Conservation (phyloP, 2,329 filamentous ascomycete species). For the Chrysosporium queenslandicum region DNA sequence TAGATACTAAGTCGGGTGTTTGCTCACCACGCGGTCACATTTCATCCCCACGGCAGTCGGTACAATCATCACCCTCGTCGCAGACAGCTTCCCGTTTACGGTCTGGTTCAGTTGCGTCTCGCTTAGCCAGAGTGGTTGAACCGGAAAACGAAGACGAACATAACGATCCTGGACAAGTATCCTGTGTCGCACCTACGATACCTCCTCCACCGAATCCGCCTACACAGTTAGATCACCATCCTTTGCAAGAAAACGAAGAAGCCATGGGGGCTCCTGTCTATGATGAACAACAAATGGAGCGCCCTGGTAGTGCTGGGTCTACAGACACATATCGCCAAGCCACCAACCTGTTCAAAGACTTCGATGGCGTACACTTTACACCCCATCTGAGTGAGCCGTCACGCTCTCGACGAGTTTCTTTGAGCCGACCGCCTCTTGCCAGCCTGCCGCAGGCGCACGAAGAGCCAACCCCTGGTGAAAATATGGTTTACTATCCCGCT, state of each 20-base stretch:
- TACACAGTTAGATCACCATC: background rate
- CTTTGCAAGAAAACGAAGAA: background rate
- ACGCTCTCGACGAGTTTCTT: slow-evolving; percentile 27
- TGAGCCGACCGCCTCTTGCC: slow-evolving; percentile 32
- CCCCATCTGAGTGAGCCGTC: slow-evolving; percentile 22
- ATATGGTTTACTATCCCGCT: slow-evolving; percentile 92
- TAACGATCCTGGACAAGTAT: slow-evolving; percentile 19
- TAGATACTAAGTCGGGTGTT: slow-evolving; percentile 30
- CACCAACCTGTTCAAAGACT: slow-evolving; percentile 38
- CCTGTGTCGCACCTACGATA: slow-evolving; percentile 19
- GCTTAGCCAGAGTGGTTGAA: slow-evolving; percentile 33
- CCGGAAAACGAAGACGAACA: slow-evolving; percentile 29
- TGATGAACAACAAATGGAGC: slow-evolving; percentile 16
- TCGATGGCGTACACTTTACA: slow-evolving; percentile 42
- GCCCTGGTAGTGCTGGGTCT: slow-evolving; percentile 35
- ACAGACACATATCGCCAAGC: slow-evolving; percentile 40
- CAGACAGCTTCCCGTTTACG: slow-evolving; percentile 25
- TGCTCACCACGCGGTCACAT: slow-evolving; percentile 33
- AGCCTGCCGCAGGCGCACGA: slow-evolving; percentile 31
- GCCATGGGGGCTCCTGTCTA: background rate
- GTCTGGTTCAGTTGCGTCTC: slow-evolving; percentile 31
- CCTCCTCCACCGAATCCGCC: slow-evolving; percentile 11
- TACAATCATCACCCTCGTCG: slow-evolving; percentile 28
- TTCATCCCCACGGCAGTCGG: slow-evolving; percentile 35
- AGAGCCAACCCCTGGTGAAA: slow-evolving; percentile 50